These are phyloP conservation scores for Megacollybia marginata DNA, from an alignment of 768 basidiomycete genomes.

Conservation along the genomic window DNA sequence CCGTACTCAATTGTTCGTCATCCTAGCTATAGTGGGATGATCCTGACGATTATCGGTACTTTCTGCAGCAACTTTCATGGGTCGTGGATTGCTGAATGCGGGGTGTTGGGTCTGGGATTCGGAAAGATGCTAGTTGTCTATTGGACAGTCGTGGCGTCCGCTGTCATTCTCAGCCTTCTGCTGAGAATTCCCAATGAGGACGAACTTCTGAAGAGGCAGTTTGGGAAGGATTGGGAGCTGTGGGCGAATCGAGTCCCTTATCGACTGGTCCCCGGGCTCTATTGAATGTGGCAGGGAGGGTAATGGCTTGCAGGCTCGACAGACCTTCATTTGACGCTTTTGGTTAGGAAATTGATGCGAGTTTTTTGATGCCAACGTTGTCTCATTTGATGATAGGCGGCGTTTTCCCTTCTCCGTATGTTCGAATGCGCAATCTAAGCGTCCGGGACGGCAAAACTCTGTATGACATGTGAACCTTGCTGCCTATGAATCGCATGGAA, in stretches of 20 bases:
- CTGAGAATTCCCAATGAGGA: slow-evolving; percentile 28
- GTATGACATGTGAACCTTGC: too few species aligned
- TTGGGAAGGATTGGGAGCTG: slow-evolving; percentile 22
- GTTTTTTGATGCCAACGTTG: too few species aligned
- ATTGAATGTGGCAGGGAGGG: slow-evolving; percentile 10
- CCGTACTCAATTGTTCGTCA: slow-evolving; percentile 31
- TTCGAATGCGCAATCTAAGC: too few species aligned
- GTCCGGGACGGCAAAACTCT: too few species aligned
- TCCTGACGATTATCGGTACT: slow-evolving; percentile 21
- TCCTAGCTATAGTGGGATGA: slow-evolving; percentile 30
- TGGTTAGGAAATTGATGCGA: too few species aligned
- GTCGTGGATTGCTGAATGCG: slow-evolving; percentile 28
- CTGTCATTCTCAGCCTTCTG: slow-evolving; percentile 19
- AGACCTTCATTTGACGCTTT: too few species aligned
- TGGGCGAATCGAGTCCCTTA: slow-evolving; percentile 28
- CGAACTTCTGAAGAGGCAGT: slow-evolving; percentile 20
- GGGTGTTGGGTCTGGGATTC: slow-evolving; percentile 15
- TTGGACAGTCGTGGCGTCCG: slow-evolving; percentile 17
- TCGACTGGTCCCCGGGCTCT: slow-evolving; percentile 26
- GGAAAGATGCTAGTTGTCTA: slow-evolving; percentile 13
- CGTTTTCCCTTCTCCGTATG: too few species aligned
- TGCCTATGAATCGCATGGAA: too few species aligned
- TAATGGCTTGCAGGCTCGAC: too few species aligned
- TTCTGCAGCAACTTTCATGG: slow-evolving; percentile 18
- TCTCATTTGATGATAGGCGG: too few species aligned